phyloP scores from a whole-genome alignment of 768 basidiomycete genomes.

The Phaeotremella fagi region DNA sequence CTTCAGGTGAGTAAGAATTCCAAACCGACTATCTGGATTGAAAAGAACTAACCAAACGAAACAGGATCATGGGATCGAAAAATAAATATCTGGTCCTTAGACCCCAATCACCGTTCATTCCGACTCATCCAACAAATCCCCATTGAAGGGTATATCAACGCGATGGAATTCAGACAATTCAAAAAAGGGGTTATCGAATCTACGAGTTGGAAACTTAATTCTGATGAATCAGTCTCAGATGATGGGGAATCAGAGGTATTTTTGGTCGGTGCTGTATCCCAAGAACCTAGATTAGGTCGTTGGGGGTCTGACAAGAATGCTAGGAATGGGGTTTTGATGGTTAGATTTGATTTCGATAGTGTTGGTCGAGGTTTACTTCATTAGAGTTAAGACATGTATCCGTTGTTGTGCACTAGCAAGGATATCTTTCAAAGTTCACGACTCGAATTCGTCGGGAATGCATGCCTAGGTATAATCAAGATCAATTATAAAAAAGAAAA shows the following conservation, averaged over 20 bases:
- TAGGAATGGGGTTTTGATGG: conserved; percentile 67
- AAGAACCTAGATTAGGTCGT: conserved; percentile 83
- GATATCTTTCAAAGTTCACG: no score
- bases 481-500: no score
- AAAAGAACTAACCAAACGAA: no score
- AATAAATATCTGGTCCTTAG: conserved; percentile 87
- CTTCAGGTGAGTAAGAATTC: conserved; percentile 60
- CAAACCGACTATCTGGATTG: not conserved
- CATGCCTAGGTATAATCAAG: no score
- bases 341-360: conserved; percentile 38
- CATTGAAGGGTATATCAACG: conserved; percentile 79
- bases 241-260: conserved; percentile 51
- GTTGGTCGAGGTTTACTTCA: conserved; percentile 11
- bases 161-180: conserved; percentile 70
- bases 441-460: no score
- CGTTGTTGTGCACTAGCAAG: not conserved
- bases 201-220: not conserved
- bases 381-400: not conserved
- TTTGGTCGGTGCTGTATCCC: conserved; percentile 73
- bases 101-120: conserved; percentile 72
- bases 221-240: no score
- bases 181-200: conserved; percentile 48
- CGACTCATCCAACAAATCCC: conserved; percentile 59
- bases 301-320: conserved; percentile 76
- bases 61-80: conserved; percentile 89